Evolutionary conservation across 148 eudicot species (phyloP).

Genomic region (Spergularia marina): DNA sequence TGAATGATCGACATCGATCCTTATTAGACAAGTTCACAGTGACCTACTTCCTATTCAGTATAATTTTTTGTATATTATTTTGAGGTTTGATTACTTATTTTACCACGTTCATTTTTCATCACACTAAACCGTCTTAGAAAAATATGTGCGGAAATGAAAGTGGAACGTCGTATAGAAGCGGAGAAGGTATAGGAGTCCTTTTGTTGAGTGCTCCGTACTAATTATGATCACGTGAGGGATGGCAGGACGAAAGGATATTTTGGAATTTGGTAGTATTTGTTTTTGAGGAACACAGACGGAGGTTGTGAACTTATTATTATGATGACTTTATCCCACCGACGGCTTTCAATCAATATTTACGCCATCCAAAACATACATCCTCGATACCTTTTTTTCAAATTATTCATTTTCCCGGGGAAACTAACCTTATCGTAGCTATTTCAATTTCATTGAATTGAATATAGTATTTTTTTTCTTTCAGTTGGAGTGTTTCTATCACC

Average conservation of each 20-base stretch:
- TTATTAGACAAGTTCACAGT: too few species aligned
- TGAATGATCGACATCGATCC: too few species aligned
- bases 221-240: conserved; percentile 17
- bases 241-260: not conserved
- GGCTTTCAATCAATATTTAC: not conserved
- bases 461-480: too few species aligned
- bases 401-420: not conserved
- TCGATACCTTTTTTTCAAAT: not conserved
- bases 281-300: not conserved
- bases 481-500: not conserved
- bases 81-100: too few species aligned
- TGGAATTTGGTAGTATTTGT: not conserved
- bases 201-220: not conserved
- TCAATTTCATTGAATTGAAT: too few species aligned
- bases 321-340: conserved; percentile 14
- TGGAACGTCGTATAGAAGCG: too few species aligned
- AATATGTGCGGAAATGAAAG: too few species aligned
- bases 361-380: not conserved
- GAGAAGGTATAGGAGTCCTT: too few species aligned
- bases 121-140: too few species aligned
- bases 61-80: too few species aligned
- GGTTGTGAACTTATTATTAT: not conserved
- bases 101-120: too few species aligned
- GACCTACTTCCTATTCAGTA: too few species aligned
- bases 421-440: not conserved